These are phyloP conservation scores for Fulvia fulva DNA, from an alignment of 2,329 filamentous ascomycete species.

Conservation along the genomic window DNA sequence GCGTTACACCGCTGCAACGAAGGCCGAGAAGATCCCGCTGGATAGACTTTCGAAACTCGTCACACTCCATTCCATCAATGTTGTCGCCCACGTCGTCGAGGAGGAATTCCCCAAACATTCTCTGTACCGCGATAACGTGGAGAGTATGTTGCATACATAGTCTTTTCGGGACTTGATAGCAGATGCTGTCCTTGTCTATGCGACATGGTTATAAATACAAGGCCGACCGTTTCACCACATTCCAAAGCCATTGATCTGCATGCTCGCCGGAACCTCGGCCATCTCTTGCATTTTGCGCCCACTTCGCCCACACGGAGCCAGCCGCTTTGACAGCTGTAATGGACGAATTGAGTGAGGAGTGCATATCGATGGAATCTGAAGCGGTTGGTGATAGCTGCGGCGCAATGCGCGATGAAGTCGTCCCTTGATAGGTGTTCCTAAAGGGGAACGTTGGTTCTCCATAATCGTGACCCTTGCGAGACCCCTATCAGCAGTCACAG, in stretches of 20 bases:
- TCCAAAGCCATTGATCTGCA: background rate
- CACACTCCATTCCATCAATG: background rate
- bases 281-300: too few relatives aligned
- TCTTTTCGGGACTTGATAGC: background rate
- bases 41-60: background rate
- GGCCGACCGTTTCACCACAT: constrained; percentile 7
- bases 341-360: constrained; percentile 3
- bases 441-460: background rate
- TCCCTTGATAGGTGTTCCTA: background rate
- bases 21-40: background rate
- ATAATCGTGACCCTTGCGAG: background rate
- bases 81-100: background rate
- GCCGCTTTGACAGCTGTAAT: constrained; percentile 11
- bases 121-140: background rate
- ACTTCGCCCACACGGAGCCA: constrained; percentile 1
- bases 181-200: background rate
- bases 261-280: constrained; percentile 4
- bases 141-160: background rate
- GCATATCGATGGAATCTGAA: constrained; percentile 5
- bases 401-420: background rate
- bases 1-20: background rate
- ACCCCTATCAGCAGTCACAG: background rate
- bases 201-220: constrained; percentile 4
- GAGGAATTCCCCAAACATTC: background rate
- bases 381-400: constrained; percentile 1